phyloP scores from a whole-genome alignment of 352 stramenopile genomes.

The Saprolegnia parasitica region DNA sequence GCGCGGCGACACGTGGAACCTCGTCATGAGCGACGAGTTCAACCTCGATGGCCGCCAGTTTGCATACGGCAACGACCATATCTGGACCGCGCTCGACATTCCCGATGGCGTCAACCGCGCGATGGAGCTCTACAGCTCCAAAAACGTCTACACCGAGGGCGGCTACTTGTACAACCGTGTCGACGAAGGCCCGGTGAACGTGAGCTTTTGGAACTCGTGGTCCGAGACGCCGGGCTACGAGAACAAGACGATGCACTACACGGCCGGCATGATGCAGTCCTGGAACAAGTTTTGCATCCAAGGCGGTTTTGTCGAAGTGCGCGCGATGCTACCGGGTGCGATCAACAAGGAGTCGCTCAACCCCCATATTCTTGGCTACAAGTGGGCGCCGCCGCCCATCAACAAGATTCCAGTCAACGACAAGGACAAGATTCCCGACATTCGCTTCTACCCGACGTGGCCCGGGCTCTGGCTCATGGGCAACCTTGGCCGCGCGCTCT shows the following conservation, averaged over 20 bases:
- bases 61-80: conserved; percentile 84
- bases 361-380: conserved; percentile 62
- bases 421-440: conserved; percentile 35
- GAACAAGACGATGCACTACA: conserved; percentile 31
- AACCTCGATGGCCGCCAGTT: conserved; percentile 86
- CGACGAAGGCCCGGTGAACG: conserved; percentile 21
- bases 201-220: conserved; percentile 27
- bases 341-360: conserved; percentile 40
- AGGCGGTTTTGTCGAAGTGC: conserved; percentile 82
- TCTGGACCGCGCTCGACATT: conserved; percentile 93
- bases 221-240: conserved; percentile 16
- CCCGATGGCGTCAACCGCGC: conserved; percentile 89
- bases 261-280: conserved; percentile 84
- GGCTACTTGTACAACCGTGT: conserved; percentile 24
- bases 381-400: conserved; percentile 54
- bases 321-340: conserved; percentile 70
- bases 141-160: conserved; percentile 55
- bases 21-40: conserved; percentile 95
- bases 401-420: conserved; percentile 25
- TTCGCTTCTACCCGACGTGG: conserved; percentile 79
- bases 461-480: conserved; percentile 94
- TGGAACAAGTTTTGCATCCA: conserved; percentile 95
- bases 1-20: conserved; percentile 46
- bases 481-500: conserved; percentile 92
- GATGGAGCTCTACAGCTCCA: conserved; percentile 88